Base-by-base conservation (phyloP, 1,284 basidiomycete species). In the Trichosporon sp. region DNA sequence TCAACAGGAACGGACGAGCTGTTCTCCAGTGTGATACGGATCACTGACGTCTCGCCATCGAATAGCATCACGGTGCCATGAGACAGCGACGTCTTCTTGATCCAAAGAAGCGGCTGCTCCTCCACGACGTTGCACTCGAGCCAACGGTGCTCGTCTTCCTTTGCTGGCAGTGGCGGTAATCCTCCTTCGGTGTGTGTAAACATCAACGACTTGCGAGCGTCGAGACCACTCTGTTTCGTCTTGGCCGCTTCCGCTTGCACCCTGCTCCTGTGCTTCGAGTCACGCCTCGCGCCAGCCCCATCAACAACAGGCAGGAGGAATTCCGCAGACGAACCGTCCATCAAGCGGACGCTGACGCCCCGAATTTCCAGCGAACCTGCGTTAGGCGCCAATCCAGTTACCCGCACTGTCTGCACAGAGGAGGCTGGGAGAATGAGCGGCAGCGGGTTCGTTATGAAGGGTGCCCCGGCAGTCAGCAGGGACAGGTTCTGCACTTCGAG, bases 31-130 rank as follows among this genome's bases (percentile, higher is more conserved):
- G 91, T 93, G 65, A 98, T 86, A 3, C 90, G 89, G 65, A 98
- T 89, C 0, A 66, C 64, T 0, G 68, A 69, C 91, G 84, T 89
- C 85, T 99, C 96, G 56, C 96, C 96, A 66, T 96, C 89, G 77
- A 94, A 96, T 65, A 99, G 84, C 91, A 96, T 95, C 31, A 98
- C 85, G 0, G 93, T 92, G 2, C 93, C 93, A 76, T 96, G 92
- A 0, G 90, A 93, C 18, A 97, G 84, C 6, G 92, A 92, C n/a
- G 90, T 91, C 78, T 92, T 87, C 71, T 92, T 87, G 76, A 97
- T 91, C 67, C 92, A 88, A 66, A 98, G 83, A 34, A 93, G 81
- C 3, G 96, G 96, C 77, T 95, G 92, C 73, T 93, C 89, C 2
- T 91, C 89, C 9, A 95, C 89, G 18, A 98, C 91, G 47, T 68